A percentile compares a stretch with the other conserved stretches of the same genome.
These are phyloP conservation scores for Hypoxylon sp. DNA, from an alignment of 2,329 filamentous ascomycete species.

Conservation along the genomic window DNA sequence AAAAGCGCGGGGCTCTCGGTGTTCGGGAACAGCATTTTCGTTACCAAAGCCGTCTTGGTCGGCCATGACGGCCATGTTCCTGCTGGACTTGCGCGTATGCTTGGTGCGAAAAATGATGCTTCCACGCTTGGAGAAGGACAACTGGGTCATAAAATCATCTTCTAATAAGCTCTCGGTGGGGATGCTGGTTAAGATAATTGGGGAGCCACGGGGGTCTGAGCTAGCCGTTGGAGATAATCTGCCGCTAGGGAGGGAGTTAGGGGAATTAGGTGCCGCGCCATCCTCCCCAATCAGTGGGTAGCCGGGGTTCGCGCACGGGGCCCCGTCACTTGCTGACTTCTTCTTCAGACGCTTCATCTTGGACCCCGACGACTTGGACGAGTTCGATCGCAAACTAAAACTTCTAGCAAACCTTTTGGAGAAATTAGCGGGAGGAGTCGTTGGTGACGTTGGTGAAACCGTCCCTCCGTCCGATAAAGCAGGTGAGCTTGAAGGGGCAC, in stretches of 20 bases:
- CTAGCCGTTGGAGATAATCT: constrained; percentile 44
- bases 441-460: constrained; percentile 47
- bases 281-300: constrained; percentile 33
- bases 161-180: constrained; percentile 68
- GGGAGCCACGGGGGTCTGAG: constrained; percentile 57
- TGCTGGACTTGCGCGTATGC: constrained; percentile 47
- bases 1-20: constrained; percentile 44
- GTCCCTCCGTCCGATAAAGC: constrained; percentile 48
- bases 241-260: constrained; percentile 43
- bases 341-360: constrained; percentile 46
- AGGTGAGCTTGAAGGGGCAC: constrained; percentile 46
- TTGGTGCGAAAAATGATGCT: constrained; percentile 71
- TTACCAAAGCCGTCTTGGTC: constrained; percentile 41
- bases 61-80: constrained; percentile 43
- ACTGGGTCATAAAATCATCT: constrained; percentile 66
- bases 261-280: constrained; percentile 42
- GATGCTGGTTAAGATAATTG: constrained; percentile 66
- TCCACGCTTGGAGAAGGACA: constrained; percentile 72
- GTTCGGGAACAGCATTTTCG: constrained; percentile 19
- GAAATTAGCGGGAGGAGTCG: constrained; percentile 48
- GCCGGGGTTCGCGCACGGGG: constrained; percentile 40
- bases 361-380: constrained; percentile 37
- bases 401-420: constrained; percentile 47
- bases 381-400: constrained; percentile 47
- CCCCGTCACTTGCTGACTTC: constrained; percentile 39